These are phyloP conservation scores for Mangifera indica DNA, from an alignment of 345 rosid genomes.

Conservation along the genomic window DNA sequence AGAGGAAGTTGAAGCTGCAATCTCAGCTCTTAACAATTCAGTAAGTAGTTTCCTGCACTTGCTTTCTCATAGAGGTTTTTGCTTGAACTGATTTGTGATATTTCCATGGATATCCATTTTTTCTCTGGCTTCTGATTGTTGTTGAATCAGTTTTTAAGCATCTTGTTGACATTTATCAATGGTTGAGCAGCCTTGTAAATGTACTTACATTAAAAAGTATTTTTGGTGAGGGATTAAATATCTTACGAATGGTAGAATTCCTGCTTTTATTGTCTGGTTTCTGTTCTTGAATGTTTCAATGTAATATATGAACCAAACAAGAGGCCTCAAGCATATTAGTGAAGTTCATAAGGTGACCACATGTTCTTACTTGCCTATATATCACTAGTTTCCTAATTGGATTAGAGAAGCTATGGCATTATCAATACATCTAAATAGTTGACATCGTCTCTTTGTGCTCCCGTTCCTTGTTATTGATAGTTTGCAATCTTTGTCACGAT, in stretches of 20 bases:
- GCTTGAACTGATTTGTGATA: not conserved
- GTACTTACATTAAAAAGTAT: not conserved
- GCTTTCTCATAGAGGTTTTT: not conserved
- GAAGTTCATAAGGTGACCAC: no score
- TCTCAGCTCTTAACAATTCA: slow-evolving; percentile 63
- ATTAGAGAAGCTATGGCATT: no score
- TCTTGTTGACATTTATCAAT: not conserved
- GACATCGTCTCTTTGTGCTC: no score
- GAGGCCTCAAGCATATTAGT: no score
- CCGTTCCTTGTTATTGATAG: no score
- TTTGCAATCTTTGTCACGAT: not conserved
- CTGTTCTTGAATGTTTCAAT: not conserved
- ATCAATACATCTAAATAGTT: no score
- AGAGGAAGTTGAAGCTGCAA: slow-evolving; percentile 74
- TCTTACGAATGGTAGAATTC: not conserved
- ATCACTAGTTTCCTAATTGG: no score
- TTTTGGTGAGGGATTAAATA: not conserved
- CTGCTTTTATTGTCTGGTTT: not conserved
- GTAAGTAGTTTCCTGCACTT: slow-evolving; percentile 45
- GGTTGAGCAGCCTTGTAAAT: not conserved
- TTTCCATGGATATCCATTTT: not conserved
- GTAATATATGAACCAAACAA: not conserved
- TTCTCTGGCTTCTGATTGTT: not conserved
- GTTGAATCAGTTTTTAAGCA: not conserved
- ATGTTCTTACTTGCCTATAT: no score